phyloP scores from a whole-genome alignment of 2,329 filamentous ascomycete genomes.

The Colletotrichum karsti region DNA sequence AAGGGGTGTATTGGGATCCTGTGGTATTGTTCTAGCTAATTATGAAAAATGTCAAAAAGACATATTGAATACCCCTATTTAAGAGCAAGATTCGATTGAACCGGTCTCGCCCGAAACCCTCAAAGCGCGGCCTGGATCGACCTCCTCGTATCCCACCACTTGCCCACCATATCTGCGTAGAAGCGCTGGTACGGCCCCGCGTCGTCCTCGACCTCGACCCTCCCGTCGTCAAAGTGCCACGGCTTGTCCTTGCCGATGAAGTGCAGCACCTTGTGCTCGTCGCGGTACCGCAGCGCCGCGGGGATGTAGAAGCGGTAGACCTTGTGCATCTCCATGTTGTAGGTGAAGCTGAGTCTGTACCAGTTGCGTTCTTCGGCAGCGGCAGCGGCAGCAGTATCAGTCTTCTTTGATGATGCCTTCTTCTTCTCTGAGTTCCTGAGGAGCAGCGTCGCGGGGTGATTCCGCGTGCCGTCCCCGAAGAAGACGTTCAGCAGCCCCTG shows the following conservation, averaged over 20 bases:
- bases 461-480: constrained; percentile 54
- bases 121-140: not conserved
- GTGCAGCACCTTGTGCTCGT: constrained; percentile 68
- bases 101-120: not conserved
- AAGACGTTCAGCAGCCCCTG: constrained; percentile 77
- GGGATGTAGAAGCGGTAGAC: constrained; percentile 34
- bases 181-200: constrained; percentile 25
- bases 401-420: not conserved
- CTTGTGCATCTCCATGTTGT: constrained; percentile 34
- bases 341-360: constrained; percentile 33
- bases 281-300: constrained; percentile 29
- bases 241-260: constrained; percentile 76
- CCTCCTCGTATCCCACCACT: constrained; percentile 30
- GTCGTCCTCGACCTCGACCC: constrained; percentile 13
- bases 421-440: not conserved
- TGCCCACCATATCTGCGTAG: constrained; percentile 31
- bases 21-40: no score
- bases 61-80: no score
- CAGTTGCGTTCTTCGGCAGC: constrained; percentile 31
- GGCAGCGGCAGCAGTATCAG: not conserved
- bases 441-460: constrained; percentile 34
- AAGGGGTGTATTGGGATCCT: no score
- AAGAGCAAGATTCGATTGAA: no score
- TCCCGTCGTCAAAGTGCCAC: constrained; percentile 53
- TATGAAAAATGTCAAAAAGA: no score